Evolutionary conservation across 2,329 filamentous ascomycete genomes (phyloP), one percentile per base, ranked within the genome.

Genomic region (Niveomyces coronatus): DNA sequence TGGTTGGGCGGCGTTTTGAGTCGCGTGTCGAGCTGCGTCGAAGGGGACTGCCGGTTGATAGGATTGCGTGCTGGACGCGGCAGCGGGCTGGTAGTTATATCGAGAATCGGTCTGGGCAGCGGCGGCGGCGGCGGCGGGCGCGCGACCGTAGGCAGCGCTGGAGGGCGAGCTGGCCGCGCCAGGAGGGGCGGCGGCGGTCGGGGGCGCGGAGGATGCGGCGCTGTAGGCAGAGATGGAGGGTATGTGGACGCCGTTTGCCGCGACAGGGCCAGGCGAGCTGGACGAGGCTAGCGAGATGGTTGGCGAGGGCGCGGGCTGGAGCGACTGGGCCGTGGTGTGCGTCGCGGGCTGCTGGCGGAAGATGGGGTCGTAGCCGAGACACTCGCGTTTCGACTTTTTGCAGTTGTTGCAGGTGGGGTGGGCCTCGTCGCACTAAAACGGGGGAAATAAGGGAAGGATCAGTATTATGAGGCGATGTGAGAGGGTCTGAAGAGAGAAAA

Each of bases 361-460:
- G 53, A 89, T 85, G 26, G 85, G 84, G 53, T 91, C 85, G 73
- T 91, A 91, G 39, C 85, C 85, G 34, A 87, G 58, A 54, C 85
- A 91, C 52, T 89, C 84, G 53, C 85, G 83, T 63, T 89, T 91
- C 49, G 82, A 87, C 60, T 91, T 91, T 55, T 82, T 80, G 64
- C 85, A 91, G 56, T 91, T 86, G 64, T 86, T 80, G 69, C 91
- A 98, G 43, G 82, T 79, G 16, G 91, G 91, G 61, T 94, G 87
- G 44, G 78, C 79, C 70, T 98, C 91, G 74, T 96, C 91, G 65
- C 91, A 98, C 91, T 95, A 58, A 49, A 49, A 44, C 45, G 43
- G 48, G 39, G 41, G 49, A 35, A 45, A 36, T 40, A 42, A 11
- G 33, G 33, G 18, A 23, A 20, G 35, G n/a, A 28, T 35, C 33